Evolutionary conservation across 192 early-diverging fungal species (phyloP), one percentile per base, ranked within the genome.

Genomic region (Pilobolus umbonatus): DNA sequence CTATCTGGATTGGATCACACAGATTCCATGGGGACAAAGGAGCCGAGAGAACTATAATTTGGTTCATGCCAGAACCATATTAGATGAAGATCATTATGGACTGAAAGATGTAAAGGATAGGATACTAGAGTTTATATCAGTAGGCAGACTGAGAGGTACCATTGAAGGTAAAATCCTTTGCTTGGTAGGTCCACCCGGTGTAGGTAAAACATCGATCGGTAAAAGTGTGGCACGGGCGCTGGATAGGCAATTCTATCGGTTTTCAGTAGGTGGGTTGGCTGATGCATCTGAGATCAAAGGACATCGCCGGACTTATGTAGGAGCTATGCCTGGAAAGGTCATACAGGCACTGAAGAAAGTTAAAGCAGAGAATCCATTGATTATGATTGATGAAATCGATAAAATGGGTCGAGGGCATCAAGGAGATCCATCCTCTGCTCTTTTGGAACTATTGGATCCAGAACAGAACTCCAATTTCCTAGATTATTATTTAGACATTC

Each of bases 301-400:
- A 17, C 96, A 97, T 77, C 86, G 96, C 32, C 78, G 95, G 38
- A 99, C 96, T 11, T 99, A 99, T 70, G 94, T 99, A 9, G 96
- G 96, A 34, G 96, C 96, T 14, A 99, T 99, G 96, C 96, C 96
- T 21, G 96, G 96, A 30, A 99, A 99, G 72, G 91, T 99, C n/a
- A 84, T 99, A 22, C 94, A 97, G 74, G 96, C 96, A 2, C 72
- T 99, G 57, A 99, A 99, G 69, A 95, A 94, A 43, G 96, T 99
- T 3, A 92, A 99, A 71, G 94, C 96, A 0, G 94, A 97, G 74
- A 99, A 99, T 69, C 95, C 95, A 15, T 69, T 99, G 30, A 84
- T 99, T 46, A 79, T 99, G 75, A 97, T 99, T 65, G 96, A 99
- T 75, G 96, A 99, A 80, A 91, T 98, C 25, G 96, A 99, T 77